phyloP scores from a whole-genome alignment of 2,329 filamentous ascomycete species.

The Lachnellula arida region DNA sequence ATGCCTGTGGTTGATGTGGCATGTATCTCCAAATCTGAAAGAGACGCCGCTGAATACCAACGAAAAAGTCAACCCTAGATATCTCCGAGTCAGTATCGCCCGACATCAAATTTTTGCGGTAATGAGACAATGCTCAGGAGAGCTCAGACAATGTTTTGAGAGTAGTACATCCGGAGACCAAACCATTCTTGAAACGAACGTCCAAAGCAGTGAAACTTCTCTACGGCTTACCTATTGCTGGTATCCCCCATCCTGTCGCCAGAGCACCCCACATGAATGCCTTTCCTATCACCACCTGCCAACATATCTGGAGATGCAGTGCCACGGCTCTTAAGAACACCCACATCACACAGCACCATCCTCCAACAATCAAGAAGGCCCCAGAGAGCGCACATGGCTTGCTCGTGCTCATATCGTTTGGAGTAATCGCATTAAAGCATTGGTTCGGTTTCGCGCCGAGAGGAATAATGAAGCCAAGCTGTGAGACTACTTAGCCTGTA shows the following conservation, averaged over 20 bases:
- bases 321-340: slow-evolving; percentile 85
- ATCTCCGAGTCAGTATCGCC: background rate
- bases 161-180: too few relatives aligned
- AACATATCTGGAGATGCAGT: slow-evolving; percentile 95
- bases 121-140: background rate
- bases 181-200: too few relatives aligned
- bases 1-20: slow-evolving; percentile 87
- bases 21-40: slow-evolving; percentile 84
- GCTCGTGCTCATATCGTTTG: slow-evolving; percentile 82
- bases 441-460: slow-evolving; percentile 72
- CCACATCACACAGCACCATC: slow-evolving; percentile 82
- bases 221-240: slow-evolving; percentile 38
- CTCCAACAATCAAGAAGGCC: slow-evolving; percentile 78
- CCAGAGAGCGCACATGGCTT: slow-evolving; percentile 84
- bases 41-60: slow-evolving; percentile 87
- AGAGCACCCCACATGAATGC: slow-evolving; percentile 87
- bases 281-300: slow-evolving; percentile 84
- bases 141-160: background rate
- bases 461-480: slow-evolving; percentile 89
- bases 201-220: too few relatives aligned
- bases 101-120: background rate
- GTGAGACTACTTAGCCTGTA: slow-evolving; percentile 19
- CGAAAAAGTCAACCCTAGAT: slow-evolving; percentile 59
- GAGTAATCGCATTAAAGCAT: slow-evolving; percentile 87
- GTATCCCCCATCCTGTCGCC: slow-evolving; percentile 77